Evolutionary conservation across 768 basidiomycete genomes (phyloP), one percentile per base, ranked within the genome.

Genomic region (Suillus subalutaceus): DNA sequence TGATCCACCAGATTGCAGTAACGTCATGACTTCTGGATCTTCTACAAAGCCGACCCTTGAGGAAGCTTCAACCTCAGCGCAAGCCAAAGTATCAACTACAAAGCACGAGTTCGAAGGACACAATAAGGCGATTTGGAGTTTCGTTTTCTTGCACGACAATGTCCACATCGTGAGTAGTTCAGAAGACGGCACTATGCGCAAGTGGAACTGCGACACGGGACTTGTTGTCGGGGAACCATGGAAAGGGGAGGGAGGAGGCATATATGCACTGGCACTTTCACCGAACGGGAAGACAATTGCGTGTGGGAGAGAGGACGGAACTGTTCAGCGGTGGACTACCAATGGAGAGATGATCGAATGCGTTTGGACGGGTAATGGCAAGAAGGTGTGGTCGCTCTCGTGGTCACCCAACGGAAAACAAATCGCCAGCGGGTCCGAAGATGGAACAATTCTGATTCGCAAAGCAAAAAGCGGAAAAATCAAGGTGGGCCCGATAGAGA

Each of bases 71-170:
- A 9, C 20, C 44, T 20, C 44, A 44, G 8, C 4, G 8, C 18
- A 44, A 44, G 3, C 8, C 8, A 20, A 20, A 20, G 4, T 1
- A 20, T 20, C 4, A 10, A 44, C 3, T 20, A 8, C 8, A 9
- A 46, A 20, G 44, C 44, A 20, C 9, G 20, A 46, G 4, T 46
- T 20, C 20, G 20, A 20, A 9, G 20, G 8, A 46, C 44, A 46
- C 3, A 20, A 46, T 6, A 9, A 20, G 7, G 43, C 18, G 7
- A 20, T 46, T 46, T 20, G 46, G 46, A 12, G 10, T 48, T 48
- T 48, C 2, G n/a, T 48, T 12, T 53, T 53, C 52, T 53, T 53
- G 52, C n/a, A 57, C n/a, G 56, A 57, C 56, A 38, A 57, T 10
- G n/a, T 23, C 20, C 56, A 57, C 48, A 26, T 50, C 6, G 48